Conservation (phyloP, 495 filamentous ascomycete genomes). For the Annulohypoxylon bovei region DNA sequence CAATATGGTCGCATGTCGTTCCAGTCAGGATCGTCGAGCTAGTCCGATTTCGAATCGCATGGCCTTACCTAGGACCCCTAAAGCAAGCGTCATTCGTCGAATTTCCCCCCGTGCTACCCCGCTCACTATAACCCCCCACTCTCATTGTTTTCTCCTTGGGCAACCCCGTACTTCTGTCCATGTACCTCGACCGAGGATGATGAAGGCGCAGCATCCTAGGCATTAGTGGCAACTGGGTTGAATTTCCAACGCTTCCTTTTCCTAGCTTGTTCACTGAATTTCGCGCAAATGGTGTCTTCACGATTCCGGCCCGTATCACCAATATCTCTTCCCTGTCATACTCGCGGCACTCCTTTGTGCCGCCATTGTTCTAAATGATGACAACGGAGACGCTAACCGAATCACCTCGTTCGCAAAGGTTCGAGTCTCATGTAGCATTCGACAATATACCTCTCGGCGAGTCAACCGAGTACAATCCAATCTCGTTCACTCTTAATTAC, state of each 20-base stretch:
- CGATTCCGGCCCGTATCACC: conserved; percentile 8
- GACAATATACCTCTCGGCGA: conserved; percentile 82
- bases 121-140: conserved; percentile 37
- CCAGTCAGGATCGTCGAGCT: conserved; percentile 37
- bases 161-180: conserved; percentile 26
- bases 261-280: conserved; percentile 14
- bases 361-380: conserved; percentile 33
- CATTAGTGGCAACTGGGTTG: conserved; percentile 31
- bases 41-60: conserved; percentile 39
- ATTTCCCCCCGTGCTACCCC: conserved; percentile 31
- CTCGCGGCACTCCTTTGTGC: not conserved
- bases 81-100: conserved; percentile 39
- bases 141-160: conserved; percentile 8
- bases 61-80: conserved; percentile 34
- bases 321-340: conserved; percentile 8
- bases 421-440: conserved; percentile 81
- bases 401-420: conserved; percentile 55
- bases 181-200: conserved; percentile 21
- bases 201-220: conserved; percentile 35
- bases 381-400: conserved; percentile 57
- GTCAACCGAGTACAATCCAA: conserved; percentile 76
- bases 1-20: conserved; percentile 37
- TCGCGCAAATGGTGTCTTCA: conserved; percentile 34
- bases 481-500: conserved; percentile 85
- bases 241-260: conserved; percentile 8